A percentile compares a stretch with the other conserved stretches of the same genome.
These are phyloP conservation scores for Mucor sp. DNA, from an alignment of 371 early-diverging fungal species.

Conservation along the genomic window DNA sequence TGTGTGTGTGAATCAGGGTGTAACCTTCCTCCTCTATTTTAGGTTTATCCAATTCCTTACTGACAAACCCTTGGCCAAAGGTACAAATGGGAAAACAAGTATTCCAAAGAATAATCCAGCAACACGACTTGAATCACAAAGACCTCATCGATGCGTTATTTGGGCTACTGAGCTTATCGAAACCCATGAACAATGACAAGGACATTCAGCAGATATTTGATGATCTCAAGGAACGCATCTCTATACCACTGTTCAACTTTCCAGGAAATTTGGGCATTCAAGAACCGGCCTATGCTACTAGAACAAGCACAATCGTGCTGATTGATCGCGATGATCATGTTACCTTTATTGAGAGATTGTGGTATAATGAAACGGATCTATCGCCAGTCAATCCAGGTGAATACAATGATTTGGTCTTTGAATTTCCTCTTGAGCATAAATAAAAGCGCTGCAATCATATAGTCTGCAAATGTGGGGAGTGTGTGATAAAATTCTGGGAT, in stretches of 20 bases:
- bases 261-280: neutral
- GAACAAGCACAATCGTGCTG: slow-evolving; percentile 55
- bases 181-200: slow-evolving; percentile 16
- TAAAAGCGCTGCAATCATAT: neutral
- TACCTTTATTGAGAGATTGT: slow-evolving; percentile 47
- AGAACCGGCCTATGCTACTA: slow-evolving; percentile 43
- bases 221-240: slow-evolving; percentile 40
- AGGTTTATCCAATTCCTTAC: slow-evolving; percentile 57
- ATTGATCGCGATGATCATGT: slow-evolving; percentile 49
- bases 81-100: slow-evolving; percentile 43
- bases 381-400: neutral
- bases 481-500: too few species aligned
- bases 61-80: slow-evolving; percentile 55
- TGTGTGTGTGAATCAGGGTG: neutral
- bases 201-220: slow-evolving; percentile 16
- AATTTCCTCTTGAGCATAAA: slow-evolving; percentile 4
- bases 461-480: too few species aligned
- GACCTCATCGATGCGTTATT: slow-evolving; percentile 50
- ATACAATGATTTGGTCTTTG: slow-evolving; percentile 7
- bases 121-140: slow-evolving; percentile 17
- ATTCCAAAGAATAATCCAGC: slow-evolving; percentile 35
- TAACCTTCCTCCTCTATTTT: neutral
- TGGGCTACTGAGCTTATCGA: slow-evolving; percentile 41
- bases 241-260: slow-evolving; percentile 31
- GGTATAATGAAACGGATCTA: slow-evolving; percentile 22